Evolutionary conservation across 179 eudicot genomes (phyloP).

Genomic region (Silene vulgaris): DNA sequence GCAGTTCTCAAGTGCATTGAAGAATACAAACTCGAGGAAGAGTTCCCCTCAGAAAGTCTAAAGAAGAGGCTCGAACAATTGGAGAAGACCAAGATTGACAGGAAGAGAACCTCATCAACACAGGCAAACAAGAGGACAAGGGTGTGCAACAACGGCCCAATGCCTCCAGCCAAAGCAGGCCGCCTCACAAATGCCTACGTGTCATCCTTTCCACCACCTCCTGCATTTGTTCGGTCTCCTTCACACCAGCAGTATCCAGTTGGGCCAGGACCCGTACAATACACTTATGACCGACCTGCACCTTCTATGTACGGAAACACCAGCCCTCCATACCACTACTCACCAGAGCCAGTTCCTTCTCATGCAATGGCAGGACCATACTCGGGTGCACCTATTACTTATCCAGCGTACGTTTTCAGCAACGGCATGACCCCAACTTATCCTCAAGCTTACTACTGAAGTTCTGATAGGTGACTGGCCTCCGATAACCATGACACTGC

Average conservation of each 20-base stretch:
- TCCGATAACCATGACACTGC: constrained; percentile 45
- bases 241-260: constrained; percentile 69
- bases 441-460: constrained; percentile 81
- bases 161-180: constrained; percentile 99
- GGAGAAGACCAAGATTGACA: constrained; percentile 79
- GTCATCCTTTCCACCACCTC: constrained; percentile 79
- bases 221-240: constrained; percentile 63
- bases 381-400: constrained; percentile 58
- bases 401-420: constrained; percentile 62
- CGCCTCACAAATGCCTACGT: constrained; percentile 89
- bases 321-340: constrained; percentile 75
- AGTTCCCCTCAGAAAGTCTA: constrained; percentile 74
- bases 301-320: constrained; percentile 50
- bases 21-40: constrained; percentile 84
- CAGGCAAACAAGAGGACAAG: constrained; percentile 89
- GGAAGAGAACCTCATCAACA: constrained; percentile 57
- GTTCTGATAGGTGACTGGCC: constrained; percentile 65
- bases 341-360: constrained; percentile 69
- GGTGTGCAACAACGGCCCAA: constrained; percentile 74
- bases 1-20: constrained; percentile 95
- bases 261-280: constrained; percentile 47
- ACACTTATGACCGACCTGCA: constrained; percentile 38
- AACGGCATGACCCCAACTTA: constrained; percentile 65
- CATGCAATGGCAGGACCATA: constrained; percentile 52
- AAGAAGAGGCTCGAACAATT: constrained; percentile 85